A percentile compares a stretch with the other conserved stretches of the same genome.
Evolutionary conservation across 345 rosid species (phyloP).

Genomic region (Eucalyptus regnans): DNA sequence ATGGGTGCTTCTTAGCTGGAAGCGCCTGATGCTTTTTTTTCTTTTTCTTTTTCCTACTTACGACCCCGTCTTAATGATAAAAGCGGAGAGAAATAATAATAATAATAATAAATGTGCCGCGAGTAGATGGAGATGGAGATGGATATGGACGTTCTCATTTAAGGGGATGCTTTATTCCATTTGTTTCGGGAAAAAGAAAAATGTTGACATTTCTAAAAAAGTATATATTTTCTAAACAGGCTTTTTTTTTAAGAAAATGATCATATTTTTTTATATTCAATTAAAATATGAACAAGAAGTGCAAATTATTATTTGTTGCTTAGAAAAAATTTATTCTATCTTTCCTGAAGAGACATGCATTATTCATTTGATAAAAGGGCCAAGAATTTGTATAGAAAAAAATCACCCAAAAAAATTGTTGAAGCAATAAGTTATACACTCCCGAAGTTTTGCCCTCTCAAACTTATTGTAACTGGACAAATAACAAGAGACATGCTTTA

Average conservation of each 20-base stretch:
- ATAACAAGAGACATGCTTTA: background rate
- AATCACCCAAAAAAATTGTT: too few species aligned
- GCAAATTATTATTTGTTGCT: background rate
- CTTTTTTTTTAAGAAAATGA: background rate
- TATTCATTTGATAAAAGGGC: background rate
- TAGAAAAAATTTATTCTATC: background rate
- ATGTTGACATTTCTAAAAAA: background rate
- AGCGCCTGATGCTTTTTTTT: background rate
- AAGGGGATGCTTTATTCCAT: background rate
- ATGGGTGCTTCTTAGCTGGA: background rate
- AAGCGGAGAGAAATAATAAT: background rate
- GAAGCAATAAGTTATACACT: background rate
- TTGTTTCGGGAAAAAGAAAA: background rate
- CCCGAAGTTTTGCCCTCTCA: fast-evolving
- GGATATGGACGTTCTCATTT: background rate
- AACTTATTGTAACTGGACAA: background rate
- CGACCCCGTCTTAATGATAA: background rate
- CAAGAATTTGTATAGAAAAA: fast-evolving
- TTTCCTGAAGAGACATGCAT: background rate
- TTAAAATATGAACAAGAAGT: fast-evolving
- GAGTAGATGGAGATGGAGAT: background rate
- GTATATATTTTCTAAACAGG: background rate
- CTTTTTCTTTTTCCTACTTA: background rate
- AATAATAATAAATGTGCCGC: background rate
- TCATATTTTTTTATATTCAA: background rate